Evolutionary conservation across 2,329 filamentous ascomycete species (phyloP), one percentile per base, ranked within the genome.

Genomic region (Botrytis fabae): DNA sequence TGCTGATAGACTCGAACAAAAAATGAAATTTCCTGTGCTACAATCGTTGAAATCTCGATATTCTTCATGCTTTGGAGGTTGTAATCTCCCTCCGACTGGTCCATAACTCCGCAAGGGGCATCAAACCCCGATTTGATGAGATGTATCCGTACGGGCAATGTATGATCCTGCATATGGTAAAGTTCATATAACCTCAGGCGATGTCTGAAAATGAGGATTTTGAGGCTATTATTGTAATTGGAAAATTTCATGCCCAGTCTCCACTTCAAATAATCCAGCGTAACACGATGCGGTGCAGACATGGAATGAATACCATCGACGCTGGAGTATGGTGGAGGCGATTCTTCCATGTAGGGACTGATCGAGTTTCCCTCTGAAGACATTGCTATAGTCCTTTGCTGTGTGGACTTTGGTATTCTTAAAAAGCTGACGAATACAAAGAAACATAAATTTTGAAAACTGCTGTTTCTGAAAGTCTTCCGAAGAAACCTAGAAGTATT

Each of bases 121-220:
- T 68, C 46, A 14, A 68, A 18, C 35, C 46, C 46, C 8, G 20
- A 3, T 54, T 40, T 66, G 35, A 54, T 54, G 46, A 66, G 25
- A 22, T 38, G 28, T 66, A 54, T 40, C 9, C 46, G 64, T 16
- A 54, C 32, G 9, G 46, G 46, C 4, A 40, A 40, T 40, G 64
- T 64, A 40, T 54, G 32, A 38, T 51, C 44, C 28, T 51, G 32
- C 32, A 40, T 51, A n/a, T 51, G 22, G 18, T 38, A 10, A 38
- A 65, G 63, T 12, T 51, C 63, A 48, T 65, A 35, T 65, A 66
- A 66, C 46, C 46, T 66, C 14, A 51, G 32, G 32, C 32, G 63
- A 51, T 66, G 22, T 51, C 32, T 66, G 32, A 66, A 48, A 51
- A 38, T 20, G 46, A 66, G 63, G 14, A 66, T 48, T 16, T 66